Percentiles rank a stretch among this genome's conserved stretches.
Conservation (phyloP, 2,329 filamentous ascomycete genomes). For the Phoma herbarum region DNA sequence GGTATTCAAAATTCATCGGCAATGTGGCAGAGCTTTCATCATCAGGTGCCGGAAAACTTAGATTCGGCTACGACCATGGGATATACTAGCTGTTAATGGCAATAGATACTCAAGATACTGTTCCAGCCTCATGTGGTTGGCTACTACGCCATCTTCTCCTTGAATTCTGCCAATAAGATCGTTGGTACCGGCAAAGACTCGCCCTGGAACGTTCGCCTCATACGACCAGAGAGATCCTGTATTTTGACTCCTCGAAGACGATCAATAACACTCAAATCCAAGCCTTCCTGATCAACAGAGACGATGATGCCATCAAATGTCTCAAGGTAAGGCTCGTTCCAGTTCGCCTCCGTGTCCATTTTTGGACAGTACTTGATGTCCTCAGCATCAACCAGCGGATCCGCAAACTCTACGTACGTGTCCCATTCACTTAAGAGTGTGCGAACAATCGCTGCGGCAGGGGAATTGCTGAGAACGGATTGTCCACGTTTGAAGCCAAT, state of each 20-base stretch:
- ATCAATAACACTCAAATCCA: slow-evolving; percentile 55
- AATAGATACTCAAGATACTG: neutral
- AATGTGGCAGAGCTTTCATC: neutral
- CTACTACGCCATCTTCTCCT: neutral
- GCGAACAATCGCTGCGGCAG: neutral
- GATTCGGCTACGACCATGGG: neutral
- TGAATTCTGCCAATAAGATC: neutral
- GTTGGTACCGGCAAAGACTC: neutral
- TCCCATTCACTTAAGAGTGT: slow-evolving; percentile 32
- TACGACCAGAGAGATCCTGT: slow-evolving; percentile 26
- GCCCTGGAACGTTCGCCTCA: neutral
- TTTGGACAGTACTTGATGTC: slow-evolving; percentile 47
- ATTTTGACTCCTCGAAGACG: slow-evolving; percentile 47
- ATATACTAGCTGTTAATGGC: neutral
- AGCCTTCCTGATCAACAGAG: slow-evolving; percentile 54
- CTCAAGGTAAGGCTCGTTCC: slow-evolving; percentile 52
- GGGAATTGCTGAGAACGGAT: neutral
- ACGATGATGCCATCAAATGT: slow-evolving; percentile 58
- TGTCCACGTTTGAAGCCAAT: neutral
- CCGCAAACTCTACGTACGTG: slow-evolving; percentile 57
- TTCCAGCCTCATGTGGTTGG: neutral
- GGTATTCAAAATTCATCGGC: neutral
- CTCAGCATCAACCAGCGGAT: slow-evolving; percentile 56
- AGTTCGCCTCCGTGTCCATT: slow-evolving; percentile 41
- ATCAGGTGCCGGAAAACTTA: neutral